Base-by-base conservation (phyloP, 352 stramenopile species). In the Phytophthora hybrid region DNA sequence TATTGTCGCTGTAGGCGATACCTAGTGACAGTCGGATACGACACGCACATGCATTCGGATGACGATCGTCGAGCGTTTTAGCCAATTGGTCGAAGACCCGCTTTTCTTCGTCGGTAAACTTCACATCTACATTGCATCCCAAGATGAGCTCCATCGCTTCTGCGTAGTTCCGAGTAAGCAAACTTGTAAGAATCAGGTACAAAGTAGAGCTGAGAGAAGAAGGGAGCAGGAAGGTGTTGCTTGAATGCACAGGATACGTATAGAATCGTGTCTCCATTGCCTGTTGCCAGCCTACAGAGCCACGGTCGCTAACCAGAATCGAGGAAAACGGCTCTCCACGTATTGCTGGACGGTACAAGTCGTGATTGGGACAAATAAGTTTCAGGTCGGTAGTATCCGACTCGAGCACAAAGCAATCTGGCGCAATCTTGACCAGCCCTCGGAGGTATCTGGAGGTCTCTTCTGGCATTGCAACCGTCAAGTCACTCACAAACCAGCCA, bases 181-280 rank as follows among this genome's bases (percentile, higher is more conserved):
- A 93, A 65, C 97, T 98, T 68, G 98, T 97, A 18, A 99, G 82
- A 72, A 99, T 98, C 37, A 99, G 86, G 81, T 99, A 99, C 26
- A 99, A 85, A 16, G 97, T 98, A 5, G 97, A 98, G 49, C 96
- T 98, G 7, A 99, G 82, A 6, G 96, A 99, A 23, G 97, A 95
- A 21, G 97, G 98, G 18, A 98, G 88, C 44, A 99, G 66, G 67
- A 99, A 99, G 3, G 90, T 95, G 59, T 92, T 81, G 18, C 96
- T 99, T 29, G 96, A 98, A 80, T 99, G 98, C 54, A 99, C 94
- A 18, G 98, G 97, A 79, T 99, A 99, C 23, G 98, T 84, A 79
- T 99, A 99, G 68, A 98, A 99, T 37, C 97, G 88, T 59, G 91
- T 96, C 56, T 96, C 87, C 86, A 98, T 97, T 6, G 89, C 84